Percentiles rank a stretch among this genome's conserved stretches.
Evolutionary conservation across 2,329 filamentous ascomycete genomes (phyloP).

Genomic region (Sporothrix globosa): DNA sequence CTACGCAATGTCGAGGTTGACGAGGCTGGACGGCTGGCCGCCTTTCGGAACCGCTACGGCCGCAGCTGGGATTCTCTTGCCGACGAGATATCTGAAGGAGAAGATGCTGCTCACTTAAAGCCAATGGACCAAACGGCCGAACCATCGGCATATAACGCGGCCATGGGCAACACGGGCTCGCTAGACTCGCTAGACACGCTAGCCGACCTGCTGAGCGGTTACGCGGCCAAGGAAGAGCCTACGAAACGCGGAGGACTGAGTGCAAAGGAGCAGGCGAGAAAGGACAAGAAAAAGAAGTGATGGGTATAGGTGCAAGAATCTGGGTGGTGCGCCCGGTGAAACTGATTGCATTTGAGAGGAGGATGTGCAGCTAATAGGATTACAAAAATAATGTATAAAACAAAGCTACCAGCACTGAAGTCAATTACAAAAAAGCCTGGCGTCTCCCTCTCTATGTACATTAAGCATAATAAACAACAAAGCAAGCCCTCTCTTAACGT

Average conservation of each 20-base stretch:
- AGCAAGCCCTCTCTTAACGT: neutral
- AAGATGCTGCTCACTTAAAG: slow-evolving; percentile 13
- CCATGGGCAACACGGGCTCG: slow-evolving; percentile 34
- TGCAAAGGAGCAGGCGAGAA: slow-evolving; percentile 46
- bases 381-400: slow-evolving; percentile 24
- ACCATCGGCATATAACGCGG: slow-evolving; percentile 29
- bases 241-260: slow-evolving; percentile 47
- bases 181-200: slow-evolving; percentile 46
- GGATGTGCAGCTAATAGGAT: neutral
- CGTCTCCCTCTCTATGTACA: slow-evolving; percentile 38
- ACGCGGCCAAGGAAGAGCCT: slow-evolving; percentile 48
- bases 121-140: slow-evolving; percentile 36
- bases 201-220: slow-evolving; percentile 57
- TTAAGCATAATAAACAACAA: slow-evolving; percentile 33
- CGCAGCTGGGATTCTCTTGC: slow-evolving; percentile 71
- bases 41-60: slow-evolving; percentile 84
- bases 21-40: slow-evolving; percentile 85
- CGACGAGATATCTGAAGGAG: neutral
- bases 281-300: slow-evolving; percentile 49
- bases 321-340: neutral
- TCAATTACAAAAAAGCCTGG: neutral
- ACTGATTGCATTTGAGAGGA: neutral
- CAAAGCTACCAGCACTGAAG: neutral
- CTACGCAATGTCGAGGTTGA: slow-evolving; percentile 90
- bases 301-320: too few species aligned